Base-by-base conservation (phyloP, 768 basidiomycete species). In the Pleurotus tuber-regium region DNA sequence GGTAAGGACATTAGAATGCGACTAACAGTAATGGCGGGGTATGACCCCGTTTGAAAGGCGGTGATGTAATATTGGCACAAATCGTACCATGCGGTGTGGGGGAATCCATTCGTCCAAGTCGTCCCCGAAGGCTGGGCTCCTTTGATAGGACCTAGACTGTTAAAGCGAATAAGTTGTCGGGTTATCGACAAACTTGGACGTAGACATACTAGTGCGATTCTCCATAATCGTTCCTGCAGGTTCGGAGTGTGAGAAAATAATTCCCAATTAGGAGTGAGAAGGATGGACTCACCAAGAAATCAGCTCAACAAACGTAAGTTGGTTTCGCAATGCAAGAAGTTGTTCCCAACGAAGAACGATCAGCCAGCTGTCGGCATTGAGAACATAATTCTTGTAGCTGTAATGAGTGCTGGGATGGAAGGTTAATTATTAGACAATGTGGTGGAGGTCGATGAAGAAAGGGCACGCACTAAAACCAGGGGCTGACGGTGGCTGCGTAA, bases 281-380 rank as follows among this genome's bases (percentile, higher is more conserved):
- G 16, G 30, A 47, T 9, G 19, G 14, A 44, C 67, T 30, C 55
- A 77, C 87, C 86, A 91, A 43, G 82, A 87, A 36, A 82, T 70
- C 69, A 89, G 77, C 69, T 89, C 86, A 31, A 85, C 76, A 57
- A 86, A 78, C 0, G 70, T 72, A 10, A 79, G 54, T 10, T 69
- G 56, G 59, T 79, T 71, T 16, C 87, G 76, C 71, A 84, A 76
- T 12, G 65, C 64, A 51, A 89, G 73, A 33, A 89, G 64, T 55
- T 83, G 77, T 55, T 89, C 83, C 89, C 87, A 91, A 51, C 89
- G 82, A 29, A 71, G 77, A 52, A 75, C 72, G 61, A 86, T 76
- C 23, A 87, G 73, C 77, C 83, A 87, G 62, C 86, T 75, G 60
- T 89, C 87, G 14, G 78, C 71, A 14, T 79, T 77, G 60, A 80